Evolutionary conservation across 768 basidiomycete genomes (phyloP).

Genomic region (Lenzites betulinus): DNA sequence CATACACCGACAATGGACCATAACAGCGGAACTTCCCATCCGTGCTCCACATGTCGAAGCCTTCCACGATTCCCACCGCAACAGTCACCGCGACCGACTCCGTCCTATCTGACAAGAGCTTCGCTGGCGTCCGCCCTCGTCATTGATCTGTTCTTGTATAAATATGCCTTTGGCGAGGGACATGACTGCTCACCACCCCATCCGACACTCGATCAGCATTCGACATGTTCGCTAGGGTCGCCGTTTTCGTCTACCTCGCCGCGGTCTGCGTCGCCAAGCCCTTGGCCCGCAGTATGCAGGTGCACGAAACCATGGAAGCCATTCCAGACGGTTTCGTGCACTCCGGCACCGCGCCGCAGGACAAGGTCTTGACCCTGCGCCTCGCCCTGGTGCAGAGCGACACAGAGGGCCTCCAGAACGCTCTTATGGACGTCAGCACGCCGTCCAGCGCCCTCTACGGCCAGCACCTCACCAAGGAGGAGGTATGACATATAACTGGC

Average conservation of each 20-base stretch:
- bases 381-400: constrained; percentile 40
- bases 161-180: neutral
- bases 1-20: constrained; percentile 15
- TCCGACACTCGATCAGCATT: neutral
- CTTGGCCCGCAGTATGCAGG: constrained; percentile 25
- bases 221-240: constrained; percentile 1
- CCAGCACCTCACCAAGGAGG: constrained; percentile 40
- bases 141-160: neutral
- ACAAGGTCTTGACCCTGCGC: constrained; percentile 38
- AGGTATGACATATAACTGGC: constrained; percentile 30
- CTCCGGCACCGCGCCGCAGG: constrained; percentile 32
- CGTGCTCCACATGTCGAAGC: constrained; percentile 10
- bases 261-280: constrained; percentile 26
- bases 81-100: neutral
- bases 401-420: constrained; percentile 39
- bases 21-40: neutral
- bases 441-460: constrained; percentile 39
- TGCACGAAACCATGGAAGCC: constrained; percentile 33
- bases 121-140: neutral
- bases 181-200: neutral
- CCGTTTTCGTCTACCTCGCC: constrained; percentile 24
- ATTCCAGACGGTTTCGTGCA: constrained; percentile 34
- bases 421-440: constrained; percentile 40
- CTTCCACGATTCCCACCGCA: neutral
- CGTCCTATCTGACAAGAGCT: neutral